Evolutionary conservation across 257 asterid genomes (phyloP).

Genomic region (Plantago elongata): DNA sequence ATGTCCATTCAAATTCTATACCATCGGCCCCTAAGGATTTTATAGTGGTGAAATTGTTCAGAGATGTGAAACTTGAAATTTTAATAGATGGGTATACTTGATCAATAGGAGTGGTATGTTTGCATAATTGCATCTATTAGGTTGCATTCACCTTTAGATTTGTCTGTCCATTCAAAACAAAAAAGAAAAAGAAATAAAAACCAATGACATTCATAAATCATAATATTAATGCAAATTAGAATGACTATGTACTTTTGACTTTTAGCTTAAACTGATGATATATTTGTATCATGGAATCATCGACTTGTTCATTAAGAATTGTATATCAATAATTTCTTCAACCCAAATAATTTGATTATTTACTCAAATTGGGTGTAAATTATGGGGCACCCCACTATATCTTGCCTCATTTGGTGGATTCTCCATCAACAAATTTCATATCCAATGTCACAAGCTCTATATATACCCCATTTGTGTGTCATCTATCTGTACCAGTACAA

Average conservation of each 20-base stretch:
- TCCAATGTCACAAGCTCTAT: conserved; percentile 14
- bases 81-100: no score
- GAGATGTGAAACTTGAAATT: no score
- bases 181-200: no score
- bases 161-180: no score
- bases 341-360: conserved; percentile 26
- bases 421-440: conserved; percentile 25
- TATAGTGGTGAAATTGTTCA: no score
- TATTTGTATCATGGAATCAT: conserved; percentile 27
- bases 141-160: no score
- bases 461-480: conserved; percentile 13
- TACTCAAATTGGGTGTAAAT: conserved; percentile 20
- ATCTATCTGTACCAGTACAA: conserved; percentile 6
- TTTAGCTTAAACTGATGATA: conserved; percentile 20
- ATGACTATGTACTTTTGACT: conserved; percentile 29
- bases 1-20: no score
- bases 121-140: no score
- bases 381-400: conserved; percentile 44
- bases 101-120: no score
- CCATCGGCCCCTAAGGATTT: no score
- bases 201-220: conserved; percentile 15
- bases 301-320: conserved; percentile 12
- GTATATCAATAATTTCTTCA: conserved; percentile 13
- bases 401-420: conserved; percentile 55
- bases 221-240: conserved; percentile 21